Base-by-base conservation (phyloP, 495 filamentous ascomycete species). In the Hypoxylon fragiforme region DNA sequence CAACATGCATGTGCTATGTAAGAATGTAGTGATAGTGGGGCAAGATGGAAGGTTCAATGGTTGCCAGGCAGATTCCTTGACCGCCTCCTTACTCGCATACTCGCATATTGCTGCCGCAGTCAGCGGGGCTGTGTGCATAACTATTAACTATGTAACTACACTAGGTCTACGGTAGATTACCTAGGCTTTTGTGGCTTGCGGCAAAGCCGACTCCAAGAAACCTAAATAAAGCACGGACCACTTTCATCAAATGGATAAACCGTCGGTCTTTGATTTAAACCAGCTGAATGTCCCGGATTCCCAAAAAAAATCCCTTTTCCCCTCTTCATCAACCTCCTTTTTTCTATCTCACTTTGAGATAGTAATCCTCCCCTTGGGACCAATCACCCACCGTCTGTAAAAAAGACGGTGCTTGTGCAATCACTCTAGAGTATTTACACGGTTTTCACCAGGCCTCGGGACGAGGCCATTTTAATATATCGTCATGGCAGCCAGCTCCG, bases 381-480 rank as follows among this genome's bases (percentile, higher is more conserved):
- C 13, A 36, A 36, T 31, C n/a, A 50, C 53, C 32, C 44, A 62
- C 62, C 64, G 64, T 65, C 65, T 57, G 41, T 43, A 28, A 40
- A 46, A 50, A 41, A 57, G 37, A 57, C 64, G 64, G 62, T 57
- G 62, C 13, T 37, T 60, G 39, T 43, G 55, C 48, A 39, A 67
- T 63, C 38, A 39, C 49, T 35, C 15, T 42, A 57, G 41, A 60
- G 1, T 44, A 40, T 63, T 34, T 37, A 28, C 9, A 39, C 32
- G 59, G 62, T 65, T 65, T 59, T 48, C 42, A 49, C 57, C 54
- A 37, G 62, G 62, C 62, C 57, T 61, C 64, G 56, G 21, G 50
- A 40, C 22, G 62, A 65, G 48, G 58, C 54, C 62, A 35, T 40
- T 31, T 52, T 50, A 68, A 14, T 47, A 70, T 70, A 64, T 64